phyloP scores from a whole-genome alignment of 1,139 yeast genomes.

The Lodderomyces pseudojiufengensis region DNA sequence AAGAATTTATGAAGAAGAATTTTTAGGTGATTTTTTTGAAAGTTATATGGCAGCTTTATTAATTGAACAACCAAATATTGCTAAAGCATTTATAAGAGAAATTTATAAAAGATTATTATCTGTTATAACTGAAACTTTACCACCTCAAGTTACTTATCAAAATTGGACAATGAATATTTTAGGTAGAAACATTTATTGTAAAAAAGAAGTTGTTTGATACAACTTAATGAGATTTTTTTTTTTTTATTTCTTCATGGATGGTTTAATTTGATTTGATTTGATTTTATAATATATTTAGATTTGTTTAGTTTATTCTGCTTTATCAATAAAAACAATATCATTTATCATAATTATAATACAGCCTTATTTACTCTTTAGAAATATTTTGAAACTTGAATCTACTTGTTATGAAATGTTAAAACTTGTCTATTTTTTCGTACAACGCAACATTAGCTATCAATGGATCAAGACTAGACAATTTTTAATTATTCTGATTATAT shows the following conservation, averaged over 20 bases:
- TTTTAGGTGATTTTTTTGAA: constrained; percentile 44
- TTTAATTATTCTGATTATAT: too few relatives aligned
- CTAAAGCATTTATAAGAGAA: constrained; percentile 32
- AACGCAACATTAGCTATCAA: too few relatives aligned
- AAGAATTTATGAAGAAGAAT: constrained; percentile 39
- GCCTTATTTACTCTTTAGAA: too few relatives aligned
- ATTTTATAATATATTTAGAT: too few relatives aligned
- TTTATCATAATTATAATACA: too few relatives aligned
- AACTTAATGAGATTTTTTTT: not conserved
- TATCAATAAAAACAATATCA: too few relatives aligned
- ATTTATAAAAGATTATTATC: constrained; percentile 31
- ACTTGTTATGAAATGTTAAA: too few relatives aligned
- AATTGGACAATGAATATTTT: constrained; percentile 17
- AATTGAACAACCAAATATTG: constrained; percentile 37
- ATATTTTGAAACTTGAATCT: too few relatives aligned
- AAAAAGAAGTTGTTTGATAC: constrained; percentile 4
- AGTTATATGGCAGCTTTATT: constrained; percentile 44
- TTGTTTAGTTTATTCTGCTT: too few relatives aligned
- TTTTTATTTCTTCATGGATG: not conserved
- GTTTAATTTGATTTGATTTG: not conserved
- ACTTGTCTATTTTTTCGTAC: too few relatives aligned
- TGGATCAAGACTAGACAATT: too few relatives aligned
- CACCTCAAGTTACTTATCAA: constrained; percentile 16
- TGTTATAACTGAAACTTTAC: constrained; percentile 15
- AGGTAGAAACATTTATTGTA: constrained; percentile 14